A percentile compares a stretch with the other conserved stretches of the same genome.
Conservation (phyloP, 345 rosid genomes). For the Aurinia saxatilis region DNA sequence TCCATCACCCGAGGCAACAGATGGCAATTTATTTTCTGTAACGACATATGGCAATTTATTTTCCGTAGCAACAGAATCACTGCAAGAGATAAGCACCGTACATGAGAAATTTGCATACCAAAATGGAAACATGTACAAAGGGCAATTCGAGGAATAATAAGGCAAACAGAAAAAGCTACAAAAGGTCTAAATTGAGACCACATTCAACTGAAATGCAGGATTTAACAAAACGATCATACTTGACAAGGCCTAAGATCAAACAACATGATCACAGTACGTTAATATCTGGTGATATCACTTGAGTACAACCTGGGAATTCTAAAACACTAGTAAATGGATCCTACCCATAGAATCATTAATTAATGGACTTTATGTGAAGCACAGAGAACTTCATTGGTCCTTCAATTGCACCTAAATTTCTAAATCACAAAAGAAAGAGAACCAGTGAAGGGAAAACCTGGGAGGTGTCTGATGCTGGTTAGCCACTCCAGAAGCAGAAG, state of each 20-base stretch:
- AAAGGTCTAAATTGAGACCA: not conserved
- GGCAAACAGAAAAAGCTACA: not conserved
- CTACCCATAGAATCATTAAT: not conserved
- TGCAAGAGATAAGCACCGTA: slow-evolving; percentile 34
- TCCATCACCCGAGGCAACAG: slow-evolving; percentile 38
- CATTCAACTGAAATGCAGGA: not conserved
- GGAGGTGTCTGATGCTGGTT: slow-evolving; percentile 32
- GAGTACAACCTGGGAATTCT: not conserved
- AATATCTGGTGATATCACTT: not conserved
- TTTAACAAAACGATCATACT: not conserved
- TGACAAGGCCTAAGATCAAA: not conserved
- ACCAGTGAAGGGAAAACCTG: slow-evolving; percentile 39
- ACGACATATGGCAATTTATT: slow-evolving; percentile 35
- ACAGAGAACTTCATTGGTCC: not conserved
- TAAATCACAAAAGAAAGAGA: not conserved
- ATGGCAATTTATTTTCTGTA: slow-evolving; percentile 42
- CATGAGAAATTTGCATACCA: slow-evolving; percentile 20
- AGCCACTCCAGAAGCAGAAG: slow-evolving; percentile 41
- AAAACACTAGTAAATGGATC: not conserved
- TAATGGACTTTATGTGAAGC: not conserved
- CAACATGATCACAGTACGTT: not conserved
- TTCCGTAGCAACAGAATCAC: slow-evolving; percentile 45
- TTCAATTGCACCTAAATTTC: not conserved
- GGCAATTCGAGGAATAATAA: not conserved
- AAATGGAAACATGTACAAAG: slow-evolving; percentile 2